Base-by-base conservation (phyloP, 179 eudicot genomes). In the Patellifolia procumbens region DNA sequence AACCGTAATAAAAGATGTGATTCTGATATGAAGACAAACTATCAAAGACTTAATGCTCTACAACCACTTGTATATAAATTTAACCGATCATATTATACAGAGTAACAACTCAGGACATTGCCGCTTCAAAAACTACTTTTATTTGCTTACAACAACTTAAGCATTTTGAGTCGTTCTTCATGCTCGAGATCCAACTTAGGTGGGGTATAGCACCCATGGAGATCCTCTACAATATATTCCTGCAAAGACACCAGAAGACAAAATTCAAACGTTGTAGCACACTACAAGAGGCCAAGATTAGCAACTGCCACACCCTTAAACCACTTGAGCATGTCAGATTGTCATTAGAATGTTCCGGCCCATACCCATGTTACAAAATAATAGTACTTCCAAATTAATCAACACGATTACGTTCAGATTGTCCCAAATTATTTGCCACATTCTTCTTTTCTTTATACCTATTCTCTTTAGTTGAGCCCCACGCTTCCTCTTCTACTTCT, bases 171-270 rank as follows among this genome's bases (percentile, higher is more conserved):
- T 22, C 89, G 87, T 49, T 82, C 90, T 84, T 90, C 91, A 26
- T 92, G 95, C 73, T 86, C 92, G 1, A 84, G 78, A 42, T 89
- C 89, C 82, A 92, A 83, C 75, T 89, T 90, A 35, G 98, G 93
- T 39, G 93, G 91, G 51, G 89, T 76, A 73, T 92, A 93, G 68
- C 82, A 79, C 52, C 98, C 98, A 61, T 85, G 86, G 20, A 93
- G 82, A 81, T 93, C 98, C 89, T 89, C 92, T 58, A 93, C 95
- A 65, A 93, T 71, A 78, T 92, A 93, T 81, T 93, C 97, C 98
- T 92, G 88, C n/a, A 34, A 75, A 43, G 28, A 65, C 34, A 7
- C 77, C 28, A 79, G 55, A 52, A 39, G 72, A 67, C 32, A n/a
- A 46, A 17, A 60, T 34, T 22, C 55, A 52, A 74, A 34, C 13